Base-by-base conservation (phyloP, 805 yeast genomes). In the Cyberlindnera lachancei region DNA sequence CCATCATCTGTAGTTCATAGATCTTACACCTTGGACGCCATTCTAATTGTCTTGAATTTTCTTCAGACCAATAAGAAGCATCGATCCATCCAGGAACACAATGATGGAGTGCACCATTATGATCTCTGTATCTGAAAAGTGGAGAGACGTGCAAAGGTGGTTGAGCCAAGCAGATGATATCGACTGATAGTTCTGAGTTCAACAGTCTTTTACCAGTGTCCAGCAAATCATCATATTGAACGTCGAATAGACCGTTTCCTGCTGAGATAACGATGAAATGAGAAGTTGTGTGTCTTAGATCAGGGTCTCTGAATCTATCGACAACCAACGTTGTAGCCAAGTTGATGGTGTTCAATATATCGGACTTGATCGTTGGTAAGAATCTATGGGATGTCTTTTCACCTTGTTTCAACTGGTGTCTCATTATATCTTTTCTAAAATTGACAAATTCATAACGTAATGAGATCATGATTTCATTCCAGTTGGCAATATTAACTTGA, bases 1-100 rank as follows among this genome's bases (percentile, higher is more conserved):
- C 97, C 94, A 90, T 90, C 96, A 92, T 92, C 54, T 92, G 97
- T 14, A 92, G 59, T 48, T 90, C 97, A 55, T 92, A 90, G 31
- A 92, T 88, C 47, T 85, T 86, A 56, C 96, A 87, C 22, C 92
- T 65, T 0, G 98, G 96, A n/a, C 80, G 70, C 96, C 97, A 90
- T 44, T 74, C 81, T 20, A 64, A 63, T 17, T 46, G 58, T 55
- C 52, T 62, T 35, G 46, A 50, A 23, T 58, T 51, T 43, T 30
- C 36, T 30, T 80, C 84, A 33, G 71, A 75, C 83, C 94, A 92
- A 50, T 82, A 92, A 0, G 95, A 87, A 11, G 88, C 80, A 52
- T 94, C 96, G 47, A 92, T 73, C 96, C 98, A 92, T 29, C 83
- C 80, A 2, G 99, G 98, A 9, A 87, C 81, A 52, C 94, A 81